A percentile compares a stretch with the other conserved stretches of the same genome.
phyloP scores from a whole-genome alignment of 2,329 filamentous ascomycete species.

The Lecanicillium sp. region DNA sequence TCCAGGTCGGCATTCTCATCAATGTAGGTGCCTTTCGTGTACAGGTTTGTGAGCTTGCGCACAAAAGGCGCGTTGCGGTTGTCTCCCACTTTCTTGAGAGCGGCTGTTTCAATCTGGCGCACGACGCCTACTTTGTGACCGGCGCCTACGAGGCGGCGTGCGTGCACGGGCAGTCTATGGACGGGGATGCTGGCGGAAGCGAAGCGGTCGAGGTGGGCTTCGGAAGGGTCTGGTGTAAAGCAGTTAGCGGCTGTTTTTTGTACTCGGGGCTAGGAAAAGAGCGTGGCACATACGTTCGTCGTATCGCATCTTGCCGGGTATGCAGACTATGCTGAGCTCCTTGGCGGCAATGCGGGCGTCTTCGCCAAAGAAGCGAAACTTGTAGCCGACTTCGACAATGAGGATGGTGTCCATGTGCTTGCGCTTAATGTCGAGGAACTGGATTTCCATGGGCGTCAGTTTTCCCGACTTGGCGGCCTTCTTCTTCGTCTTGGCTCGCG shows the following conservation, averaged over 20 bases:
- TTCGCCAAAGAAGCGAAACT: conserved; percentile 94
- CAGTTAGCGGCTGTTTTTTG: conserved; percentile 10
- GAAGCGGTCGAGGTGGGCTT: conserved; percentile 86
- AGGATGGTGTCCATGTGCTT: conserved; percentile 85
- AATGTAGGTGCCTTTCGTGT: conserved; percentile 96
- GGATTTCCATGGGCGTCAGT: conserved; percentile 88
- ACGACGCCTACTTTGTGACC: conserved; percentile 96
- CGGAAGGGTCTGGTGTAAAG: conserved; percentile 58
- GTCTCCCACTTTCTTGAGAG: conserved; percentile 88
- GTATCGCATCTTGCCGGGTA: conserved; percentile 89
- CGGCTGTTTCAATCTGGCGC: conserved; percentile 88
- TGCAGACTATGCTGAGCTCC: conserved; percentile 90
- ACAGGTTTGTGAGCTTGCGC: conserved; percentile 88
- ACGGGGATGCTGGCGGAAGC: conserved; percentile 94
- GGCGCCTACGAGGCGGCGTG: conserved; percentile 83
- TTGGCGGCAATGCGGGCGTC: conserved; percentile 86
- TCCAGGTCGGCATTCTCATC: conserved; percentile 84
- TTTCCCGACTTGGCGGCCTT: conserved; percentile 67
- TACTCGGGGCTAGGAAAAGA: conserved; percentile 1
- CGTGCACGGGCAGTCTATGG: conserved; percentile 84
- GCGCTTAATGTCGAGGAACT: conserved; percentile 88
- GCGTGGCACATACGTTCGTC: conserved; percentile 61
- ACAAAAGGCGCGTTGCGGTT: conserved; percentile 90
- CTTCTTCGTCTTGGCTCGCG: conserved; percentile 46
- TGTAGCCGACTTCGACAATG: conserved; percentile 94